Evolutionary conservation across 2,329 filamentous ascomycete genomes (phyloP).

Genomic region (Ophiobolus disseminans): DNA sequence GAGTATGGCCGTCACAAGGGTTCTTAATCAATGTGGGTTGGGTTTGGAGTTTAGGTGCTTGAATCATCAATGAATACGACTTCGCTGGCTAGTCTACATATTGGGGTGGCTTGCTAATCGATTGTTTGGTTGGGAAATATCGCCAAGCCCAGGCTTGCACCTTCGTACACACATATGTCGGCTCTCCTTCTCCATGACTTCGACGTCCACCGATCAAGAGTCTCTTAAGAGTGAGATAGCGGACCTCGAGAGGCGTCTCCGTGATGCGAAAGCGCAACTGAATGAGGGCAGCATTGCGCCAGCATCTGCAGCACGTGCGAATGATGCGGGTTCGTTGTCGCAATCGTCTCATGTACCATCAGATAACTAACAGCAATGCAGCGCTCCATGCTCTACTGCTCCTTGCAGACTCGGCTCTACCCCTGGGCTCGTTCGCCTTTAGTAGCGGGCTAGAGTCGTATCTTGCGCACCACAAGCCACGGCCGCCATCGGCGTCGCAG

Average conservation of each 20-base stretch:
- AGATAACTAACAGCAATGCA: constrained; percentile 11
- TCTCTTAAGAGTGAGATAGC: constrained; percentile 61
- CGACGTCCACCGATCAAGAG: constrained; percentile 27
- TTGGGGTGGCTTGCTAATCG: background rate
- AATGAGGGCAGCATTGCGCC: constrained; percentile 34
- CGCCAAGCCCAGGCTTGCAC: constrained; percentile 25
- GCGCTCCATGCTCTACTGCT: constrained; percentile 74
- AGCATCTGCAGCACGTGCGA: constrained; percentile 16
- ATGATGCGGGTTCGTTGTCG: constrained; percentile 25
- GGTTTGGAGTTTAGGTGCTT: too few relatives aligned
- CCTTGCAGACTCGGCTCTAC: constrained; percentile 80
- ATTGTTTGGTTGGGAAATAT: constrained; percentile 19
- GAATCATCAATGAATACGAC: too few relatives aligned
- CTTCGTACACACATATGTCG: constrained; percentile 14
- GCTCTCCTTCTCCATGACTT: constrained; percentile 35
- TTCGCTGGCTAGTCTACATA: too few relatives aligned
- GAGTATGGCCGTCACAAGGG: too few relatives aligned
- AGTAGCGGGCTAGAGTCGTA: constrained; percentile 83
- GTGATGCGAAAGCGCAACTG: constrained; percentile 57
- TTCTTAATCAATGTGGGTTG: too few relatives aligned
- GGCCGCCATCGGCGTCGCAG: constrained; percentile 39
- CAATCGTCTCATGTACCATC: background rate
- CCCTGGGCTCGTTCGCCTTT: constrained; percentile 86
- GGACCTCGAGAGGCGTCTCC: constrained; percentile 62
- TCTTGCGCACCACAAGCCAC: constrained; percentile 68